Percentiles rank a stretch among this genome's conserved stretches.
Evolutionary conservation across 129 eudicot species (phyloP).

Genomic region (Oenanthe sinensis): DNA sequence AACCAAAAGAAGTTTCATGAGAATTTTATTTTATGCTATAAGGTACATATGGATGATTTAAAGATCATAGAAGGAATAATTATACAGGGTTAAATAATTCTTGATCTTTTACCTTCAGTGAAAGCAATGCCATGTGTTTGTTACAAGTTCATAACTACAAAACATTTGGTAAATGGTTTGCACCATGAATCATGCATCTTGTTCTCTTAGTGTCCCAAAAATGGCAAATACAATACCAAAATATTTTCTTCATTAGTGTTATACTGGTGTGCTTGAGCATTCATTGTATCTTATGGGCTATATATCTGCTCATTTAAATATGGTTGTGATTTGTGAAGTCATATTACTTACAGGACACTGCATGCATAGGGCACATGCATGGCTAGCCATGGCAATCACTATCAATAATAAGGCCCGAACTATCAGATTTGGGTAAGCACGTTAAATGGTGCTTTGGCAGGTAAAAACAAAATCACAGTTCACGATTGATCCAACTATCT

Average conservation of each 20-base stretch:
- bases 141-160: neutral
- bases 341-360: neutral
- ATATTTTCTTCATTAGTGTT: neutral
- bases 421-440: conserved; percentile 4
- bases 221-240: neutral
- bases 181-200: conserved; percentile 2
- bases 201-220: neutral
- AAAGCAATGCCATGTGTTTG: neutral
- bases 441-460: neutral
- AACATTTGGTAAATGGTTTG: neutral
- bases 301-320: neutral
- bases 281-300: neutral
- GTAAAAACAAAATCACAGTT: conserved; percentile 14
- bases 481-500: conserved; percentile 12
- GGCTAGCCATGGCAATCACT: conserved; percentile 6
- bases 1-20: no score
- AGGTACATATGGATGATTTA: neutral
- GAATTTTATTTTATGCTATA: no score
- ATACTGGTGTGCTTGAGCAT: conserved; percentile 1
- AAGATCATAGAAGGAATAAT: neutral
- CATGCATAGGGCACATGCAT: conserved; percentile 2
- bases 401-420: conserved; percentile 8
- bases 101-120: neutral
- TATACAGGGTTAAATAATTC: neutral
- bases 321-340: conserved; percentile 4